These are phyloP conservation scores for Debaryomyces subglobosus DNA, from an alignment of 1,139 yeast species.

Conservation along the genomic window DNA sequence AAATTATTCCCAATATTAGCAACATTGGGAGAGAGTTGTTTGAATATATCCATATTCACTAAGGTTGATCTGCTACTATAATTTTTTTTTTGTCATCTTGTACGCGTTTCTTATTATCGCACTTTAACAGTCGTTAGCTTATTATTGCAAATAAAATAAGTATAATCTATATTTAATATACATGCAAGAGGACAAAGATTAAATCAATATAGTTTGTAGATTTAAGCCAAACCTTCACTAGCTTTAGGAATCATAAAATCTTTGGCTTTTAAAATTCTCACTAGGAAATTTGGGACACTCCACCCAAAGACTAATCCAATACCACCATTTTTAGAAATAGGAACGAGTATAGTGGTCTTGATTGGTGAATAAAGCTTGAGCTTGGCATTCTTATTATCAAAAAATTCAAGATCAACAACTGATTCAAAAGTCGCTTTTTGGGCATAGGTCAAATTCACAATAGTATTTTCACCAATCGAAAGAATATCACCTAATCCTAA, in stretches of 20 bases:
- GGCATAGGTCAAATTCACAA: slow-evolving; percentile 28
- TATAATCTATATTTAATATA: background rate
- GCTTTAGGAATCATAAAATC: slow-evolving; percentile 25
- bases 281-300: slow-evolving; percentile 32
- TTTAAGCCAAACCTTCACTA: slow-evolving; percentile 6
- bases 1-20: slow-evolving; percentile 17
- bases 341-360: slow-evolving; percentile 24
- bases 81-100: background rate
- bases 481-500: slow-evolving; percentile 39
- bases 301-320: slow-evolving; percentile 36
- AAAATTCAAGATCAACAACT: slow-evolving; percentile 20
- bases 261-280: slow-evolving; percentile 27
- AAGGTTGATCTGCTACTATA: background rate
- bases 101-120: slow-evolving; percentile 1
- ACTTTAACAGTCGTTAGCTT: background rate
- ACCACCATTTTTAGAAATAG: slow-evolving; percentile 41
- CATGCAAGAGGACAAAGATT: background rate
- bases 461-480: slow-evolving; percentile 23
- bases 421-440: slow-evolving; percentile 26
- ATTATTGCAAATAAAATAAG: background rate
- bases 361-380: slow-evolving; percentile 18
- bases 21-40: slow-evolving; percentile 24
- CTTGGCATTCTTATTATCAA: slow-evolving; percentile 15
- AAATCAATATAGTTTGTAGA: background rate
- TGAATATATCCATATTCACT: slow-evolving; percentile 29